A percentile compares a stretch with the other conserved stretches of the same genome.
phyloP scores from a whole-genome alignment of 2,329 filamentous ascomycete species.

The Aspergillus fischeri region DNA sequence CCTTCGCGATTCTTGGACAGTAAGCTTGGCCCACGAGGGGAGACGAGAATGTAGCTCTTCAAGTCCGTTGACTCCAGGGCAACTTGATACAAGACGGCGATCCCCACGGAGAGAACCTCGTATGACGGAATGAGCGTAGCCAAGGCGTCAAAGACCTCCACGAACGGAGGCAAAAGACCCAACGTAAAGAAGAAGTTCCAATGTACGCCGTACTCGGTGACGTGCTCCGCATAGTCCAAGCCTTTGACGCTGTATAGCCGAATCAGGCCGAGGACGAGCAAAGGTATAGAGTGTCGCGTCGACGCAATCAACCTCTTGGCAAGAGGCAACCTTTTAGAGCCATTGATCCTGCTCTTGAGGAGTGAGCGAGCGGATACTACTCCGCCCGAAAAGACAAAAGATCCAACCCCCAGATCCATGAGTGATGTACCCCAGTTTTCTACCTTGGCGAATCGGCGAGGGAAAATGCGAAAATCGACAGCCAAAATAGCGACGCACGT shows the following conservation, averaged over 20 bases:
- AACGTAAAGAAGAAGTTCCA: constrained; percentile 99
- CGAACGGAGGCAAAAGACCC: constrained; percentile 80
- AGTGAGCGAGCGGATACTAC: constrained; percentile 82
- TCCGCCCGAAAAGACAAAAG: constrained; percentile 92
- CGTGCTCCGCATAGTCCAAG: constrained; percentile 93
- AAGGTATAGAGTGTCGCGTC: constrained; percentile 74
- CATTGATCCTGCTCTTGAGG: constrained; percentile 61
- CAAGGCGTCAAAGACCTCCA: constrained; percentile 73
- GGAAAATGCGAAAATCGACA: constrained; percentile 91
- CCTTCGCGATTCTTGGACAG: constrained; percentile 91
- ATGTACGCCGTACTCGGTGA: constrained; percentile 95
- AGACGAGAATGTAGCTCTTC: constrained; percentile 76
- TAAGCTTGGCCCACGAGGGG: constrained; percentile 67
- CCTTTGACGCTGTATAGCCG: constrained; percentile 88
- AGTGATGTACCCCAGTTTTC: constrained; percentile 99
- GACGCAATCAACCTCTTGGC: constrained; percentile 60
- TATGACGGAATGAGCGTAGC: constrained; percentile 71
- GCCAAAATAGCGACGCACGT: constrained; percentile 93
- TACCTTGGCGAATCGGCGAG: constrained; percentile 91
- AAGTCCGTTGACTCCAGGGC: constrained; percentile 72
- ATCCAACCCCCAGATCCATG: constrained; percentile 96
- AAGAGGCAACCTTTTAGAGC: constrained; percentile 43
- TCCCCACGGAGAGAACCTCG: constrained; percentile 65
- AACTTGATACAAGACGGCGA: constrained; percentile 69
- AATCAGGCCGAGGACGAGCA: constrained; percentile 74